A percentile compares a stretch with the other conserved stretches of the same genome.
These are phyloP conservation scores for Dendrostoma leiphaemia DNA, from an alignment of 2,329 filamentous ascomycete species.

Conservation along the genomic window DNA sequence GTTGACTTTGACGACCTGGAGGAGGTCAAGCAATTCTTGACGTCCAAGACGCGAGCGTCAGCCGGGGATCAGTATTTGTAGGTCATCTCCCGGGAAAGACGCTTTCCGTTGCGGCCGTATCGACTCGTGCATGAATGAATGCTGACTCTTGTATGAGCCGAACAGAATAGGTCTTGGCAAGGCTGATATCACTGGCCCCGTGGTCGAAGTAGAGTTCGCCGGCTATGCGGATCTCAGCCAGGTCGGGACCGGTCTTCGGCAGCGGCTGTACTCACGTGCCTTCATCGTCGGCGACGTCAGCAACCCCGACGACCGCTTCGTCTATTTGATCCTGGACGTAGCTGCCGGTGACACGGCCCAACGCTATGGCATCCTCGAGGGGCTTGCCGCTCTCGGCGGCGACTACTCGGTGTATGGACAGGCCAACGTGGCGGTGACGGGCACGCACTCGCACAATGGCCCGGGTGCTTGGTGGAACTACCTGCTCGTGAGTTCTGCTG, in stretches of 20 bases:
- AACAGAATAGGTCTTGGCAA: slow-evolving; percentile 51
- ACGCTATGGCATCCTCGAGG: slow-evolving; percentile 80
- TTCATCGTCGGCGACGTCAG: slow-evolving; percentile 77
- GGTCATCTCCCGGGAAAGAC: not conserved
- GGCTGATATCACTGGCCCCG: slow-evolving; percentile 65
- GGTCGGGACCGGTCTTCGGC: slow-evolving; percentile 77
- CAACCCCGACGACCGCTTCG: slow-evolving; percentile 68
- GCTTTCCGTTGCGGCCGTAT: not conserved
- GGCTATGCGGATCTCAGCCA: slow-evolving; percentile 88
- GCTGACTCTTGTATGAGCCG: not conserved
- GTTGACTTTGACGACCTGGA: slow-evolving; percentile 15
- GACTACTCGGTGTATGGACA: slow-evolving; percentile 74
- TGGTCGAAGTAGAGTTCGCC: slow-evolving; percentile 88
- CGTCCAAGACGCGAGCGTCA: slow-evolving; percentile 13
- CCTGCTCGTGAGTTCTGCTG: slow-evolving; percentile 49
- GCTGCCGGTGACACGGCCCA: slow-evolving; percentile 88
- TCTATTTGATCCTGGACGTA: slow-evolving; percentile 86
- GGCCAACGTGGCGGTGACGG: slow-evolving; percentile 83
- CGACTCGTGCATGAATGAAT: not conserved
- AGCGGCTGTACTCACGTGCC: slow-evolving; percentile 83
- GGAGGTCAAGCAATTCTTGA: slow-evolving; percentile 13
- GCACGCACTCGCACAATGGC: slow-evolving; percentile 89
- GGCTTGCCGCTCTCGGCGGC: slow-evolving; percentile 64
- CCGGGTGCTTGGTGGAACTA: slow-evolving; percentile 96
- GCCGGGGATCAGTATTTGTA: slow-evolving; percentile 18